Base-by-base conservation (phyloP, 1,139 yeast species). In the Entelexis paramagnoliae region DNA sequence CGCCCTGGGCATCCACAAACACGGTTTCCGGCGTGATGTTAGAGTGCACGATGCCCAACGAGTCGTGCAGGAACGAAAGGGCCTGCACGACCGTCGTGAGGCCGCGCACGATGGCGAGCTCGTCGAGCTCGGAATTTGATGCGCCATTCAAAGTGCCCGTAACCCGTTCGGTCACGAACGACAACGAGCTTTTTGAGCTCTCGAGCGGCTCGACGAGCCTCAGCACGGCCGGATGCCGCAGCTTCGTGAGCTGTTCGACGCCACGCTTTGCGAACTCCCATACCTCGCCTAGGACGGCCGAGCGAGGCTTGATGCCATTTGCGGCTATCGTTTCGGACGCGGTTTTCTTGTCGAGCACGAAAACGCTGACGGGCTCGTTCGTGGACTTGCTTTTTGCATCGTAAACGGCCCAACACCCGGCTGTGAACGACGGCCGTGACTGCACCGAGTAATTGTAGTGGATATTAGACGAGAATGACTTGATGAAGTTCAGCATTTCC, bases 191-290 rank as follows among this genome's bases (percentile, higher is more conserved):
- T 61, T 83, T 81, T 33, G 91, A 85, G 60, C 88, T 95, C 64
- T 91, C 97, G 55, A 89, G 67, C 0, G 93, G 94, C 65, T 89
- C 97, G 48, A 84, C 78, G 10, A 91, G 74, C 5, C 89, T 81
- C 46, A 91, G 69, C 41, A 91, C 74, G 58, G 86, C 84, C 0
- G 98, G 97, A 64, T 91, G 98, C 58, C 87, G 83, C 58, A 89
- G 71, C 65, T 83, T 84, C 32, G 94, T 79, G 63, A 89, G 69
- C 56, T 83, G 82, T 30, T 78, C 71, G 3, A 88, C 83, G 61
- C 87, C 82, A 14, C 70, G 65, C 52, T 76, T 70, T 48, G 83
- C 64, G 34, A 76, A 66, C 24, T 71, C 74, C 52, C 71, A 75
- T 19, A 59, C 50, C 20, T 59, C 58, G 48, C 69, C 69, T 13